Evolutionary conservation across 2,329 filamentous ascomycete species (phyloP), one percentile per base, ranked within the genome.

Genomic region (Ascochyta koolunga): DNA sequence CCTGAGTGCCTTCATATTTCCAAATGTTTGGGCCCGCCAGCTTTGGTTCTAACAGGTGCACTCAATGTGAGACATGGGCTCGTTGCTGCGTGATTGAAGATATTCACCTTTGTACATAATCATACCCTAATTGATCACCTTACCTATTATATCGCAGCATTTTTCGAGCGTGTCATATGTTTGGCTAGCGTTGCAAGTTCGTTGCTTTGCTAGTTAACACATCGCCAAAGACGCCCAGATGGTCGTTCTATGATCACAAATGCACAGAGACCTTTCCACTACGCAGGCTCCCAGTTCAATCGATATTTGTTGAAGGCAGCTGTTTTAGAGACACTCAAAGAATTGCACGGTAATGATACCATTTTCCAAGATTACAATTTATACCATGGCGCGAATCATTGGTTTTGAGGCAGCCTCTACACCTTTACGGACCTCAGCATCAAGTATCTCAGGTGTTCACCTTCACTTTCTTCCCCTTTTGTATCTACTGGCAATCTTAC

Each of bases 31-130:
- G 18, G 35, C 35, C 22, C 11, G 18, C 35, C 4, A 15, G 16
- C 35, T 10, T 19, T 10, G 25, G 21, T 4, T 27, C 22, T 18
- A n/a, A 18, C 35, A n/a, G 31, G 31, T 5, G n/a, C 31, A 16
- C 6, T 8, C n/a, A 33, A 7, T 33, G 15, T 33, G 31, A 3
- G 8, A 5, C n/a, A 15, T 3, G 5, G n/a, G 27, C 27, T 46
- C 18, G 42, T 31, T 39, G 44, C 13, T 27, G 24, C 27, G 18
- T 38, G 36, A 19, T n/a, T 41, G 40, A 36, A 41, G 11, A 32
- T 33, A 21, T 40, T 18, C 35, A 37, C 29, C 25, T 24, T 13
- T 50, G 44, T 54, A 50, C 36, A 39, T 50, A 41, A 19, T 15
- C 9, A 37, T 24, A 32, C 37, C 32, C 32, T 38, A 53, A 53